Evolutionary conservation across 441 rosid species (phyloP).

Genomic region (Gossypium lobatum): DNA sequence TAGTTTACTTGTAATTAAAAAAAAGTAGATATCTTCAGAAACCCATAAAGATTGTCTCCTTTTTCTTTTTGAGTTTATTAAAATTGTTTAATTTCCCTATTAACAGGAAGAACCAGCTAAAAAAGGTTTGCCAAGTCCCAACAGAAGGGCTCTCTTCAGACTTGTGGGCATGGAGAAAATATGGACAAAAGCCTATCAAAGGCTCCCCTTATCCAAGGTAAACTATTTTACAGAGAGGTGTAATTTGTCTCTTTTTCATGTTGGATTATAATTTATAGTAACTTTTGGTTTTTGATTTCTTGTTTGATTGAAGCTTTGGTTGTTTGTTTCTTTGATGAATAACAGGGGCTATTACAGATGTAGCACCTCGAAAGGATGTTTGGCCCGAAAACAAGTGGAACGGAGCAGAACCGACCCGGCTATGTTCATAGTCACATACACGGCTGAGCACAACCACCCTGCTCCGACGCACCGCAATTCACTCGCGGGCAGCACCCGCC

Average conservation of each 20-base stretch:
- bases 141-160: constrained; percentile 77
- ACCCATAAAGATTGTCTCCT: neutral
- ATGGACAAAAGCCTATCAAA: constrained; percentile 95
- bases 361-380: constrained; percentile 83
- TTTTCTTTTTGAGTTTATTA: neutral
- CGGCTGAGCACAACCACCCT: constrained; percentile 92
- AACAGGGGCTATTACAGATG: constrained; percentile 87
- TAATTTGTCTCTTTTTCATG: neutral
- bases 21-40: neutral
- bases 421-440: constrained; percentile 82
- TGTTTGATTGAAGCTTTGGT: constrained; percentile 15
- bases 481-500: constrained; percentile 87
- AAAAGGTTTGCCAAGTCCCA: constrained; percentile 80
- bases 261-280: neutral
- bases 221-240: too few relatives aligned
- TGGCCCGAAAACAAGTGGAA: constrained; percentile 94
- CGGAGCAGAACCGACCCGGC: constrained; percentile 83
- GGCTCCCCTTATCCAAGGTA: constrained; percentile 93
- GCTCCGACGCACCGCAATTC: constrained; percentile 91
- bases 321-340: neutral
- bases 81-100: neutral
- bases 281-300: constrained; percentile 3
- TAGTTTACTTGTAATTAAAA: neutral
- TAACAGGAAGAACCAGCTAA: constrained; percentile 64
- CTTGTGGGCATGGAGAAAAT: constrained; percentile 94